A percentile compares a stretch with the other conserved stretches of the same genome.
Conservation (phyloP, 257 asterid species). For the Solanum boliviense region DNA sequence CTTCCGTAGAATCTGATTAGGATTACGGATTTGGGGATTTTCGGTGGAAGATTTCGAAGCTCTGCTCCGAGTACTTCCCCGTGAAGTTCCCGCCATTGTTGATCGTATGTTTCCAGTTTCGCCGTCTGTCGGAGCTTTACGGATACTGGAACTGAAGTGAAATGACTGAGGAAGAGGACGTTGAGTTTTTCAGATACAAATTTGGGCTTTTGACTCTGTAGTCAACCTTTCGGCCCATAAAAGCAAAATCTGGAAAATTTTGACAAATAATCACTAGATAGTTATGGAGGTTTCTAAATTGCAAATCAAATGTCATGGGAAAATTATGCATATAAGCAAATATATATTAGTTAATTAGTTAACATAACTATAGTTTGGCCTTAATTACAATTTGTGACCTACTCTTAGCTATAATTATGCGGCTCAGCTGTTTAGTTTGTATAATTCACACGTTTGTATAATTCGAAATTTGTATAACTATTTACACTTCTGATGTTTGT, state of each 20-base stretch:
- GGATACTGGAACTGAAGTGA: background rate
- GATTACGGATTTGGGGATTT: conserved; percentile 12
- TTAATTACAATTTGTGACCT: background rate
- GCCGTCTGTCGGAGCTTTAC: background rate
- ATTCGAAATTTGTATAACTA: too few species aligned
- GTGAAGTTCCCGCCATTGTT: conserved; percentile 48
- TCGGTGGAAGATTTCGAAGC: conserved; percentile 10
- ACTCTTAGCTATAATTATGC: too few species aligned
- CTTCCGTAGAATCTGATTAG: conserved; percentile 18
- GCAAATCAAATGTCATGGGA: rapidly evolving
- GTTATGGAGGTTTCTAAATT: background rate
- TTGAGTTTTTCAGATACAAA: background rate
- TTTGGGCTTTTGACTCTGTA: background rate
- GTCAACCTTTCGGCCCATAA: background rate
- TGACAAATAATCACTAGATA: background rate
- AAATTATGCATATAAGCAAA: background rate
- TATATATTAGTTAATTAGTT: too few species aligned
- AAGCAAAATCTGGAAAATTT: background rate
- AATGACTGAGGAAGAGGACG: background rate
- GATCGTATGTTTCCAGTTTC: background rate
- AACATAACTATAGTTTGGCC: too few species aligned
- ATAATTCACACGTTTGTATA: too few species aligned
- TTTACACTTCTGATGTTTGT: background rate
- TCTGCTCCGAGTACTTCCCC: conserved; percentile 35
- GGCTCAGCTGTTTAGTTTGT: background rate